Evolutionary conservation across 345 rosid genomes (phyloP), one percentile per base, ranked within the genome.

Genomic region (Eutrema yunnanense): DNA sequence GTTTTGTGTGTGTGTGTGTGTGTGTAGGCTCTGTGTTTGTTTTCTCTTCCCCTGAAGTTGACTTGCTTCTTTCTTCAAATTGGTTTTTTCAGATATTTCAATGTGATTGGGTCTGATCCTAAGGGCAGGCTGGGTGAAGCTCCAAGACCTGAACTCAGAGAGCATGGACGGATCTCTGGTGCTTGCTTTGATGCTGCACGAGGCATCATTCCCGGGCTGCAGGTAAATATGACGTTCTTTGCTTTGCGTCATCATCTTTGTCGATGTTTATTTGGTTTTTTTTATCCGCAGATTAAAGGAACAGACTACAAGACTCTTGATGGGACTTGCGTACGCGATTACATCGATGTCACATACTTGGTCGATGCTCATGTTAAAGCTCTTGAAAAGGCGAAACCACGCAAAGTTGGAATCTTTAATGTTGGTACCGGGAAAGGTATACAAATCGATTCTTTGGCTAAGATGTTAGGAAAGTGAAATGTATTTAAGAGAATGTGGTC

Each of bases 101-200:
- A 86, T 59, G 90, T 86, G 50, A 84, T 86, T 56, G 90, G 90
- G 34, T 86, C 90, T 34, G 86, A 84, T 67, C 88, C 86, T 26
- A 84, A 79, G 8, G 88, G 90, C 10, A 84, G 83, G 67, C 68
- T 86, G 19, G 90, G 90, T n/a, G 90, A 86, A 82, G 84, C 88
- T 52, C 90, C 90, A 16, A 74, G 79, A 65, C 83, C 88, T 46
- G 86, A 84, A 60, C 78, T 86, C 38, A 80, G 85, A 19, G 85
- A 84, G 54, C 88, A 84, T 49, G 88, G 88, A 41, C 75, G 86
- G 30, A 86, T 84, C 58, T 84, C 88, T 49, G 86, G 84, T 65
- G 90, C 90, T 67, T 84, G 88, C 62, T 86, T 86, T 33, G 90
- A 86, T 78, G 88, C 90, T 51, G 90, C 90, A 64, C 84, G 84